phyloP scores from a whole-genome alignment of 352 stramenopile genomes.

The Phytophthora sansomeana region DNA sequence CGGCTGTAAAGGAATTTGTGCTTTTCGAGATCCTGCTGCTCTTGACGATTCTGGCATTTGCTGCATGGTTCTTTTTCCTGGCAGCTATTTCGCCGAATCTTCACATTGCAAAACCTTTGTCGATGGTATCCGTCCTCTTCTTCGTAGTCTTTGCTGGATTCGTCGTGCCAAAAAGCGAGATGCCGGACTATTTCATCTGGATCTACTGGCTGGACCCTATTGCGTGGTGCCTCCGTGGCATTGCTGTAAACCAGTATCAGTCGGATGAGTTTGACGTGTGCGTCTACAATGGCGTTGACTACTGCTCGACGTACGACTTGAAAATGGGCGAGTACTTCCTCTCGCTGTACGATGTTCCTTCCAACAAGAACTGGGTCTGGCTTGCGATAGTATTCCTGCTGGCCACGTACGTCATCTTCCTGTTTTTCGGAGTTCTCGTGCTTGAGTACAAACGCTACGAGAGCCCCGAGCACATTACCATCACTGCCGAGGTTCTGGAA shows the following conservation, averaged over 20 bases:
- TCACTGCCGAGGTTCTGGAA: conserved; percentile 5
- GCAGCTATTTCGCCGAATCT: conserved; percentile 47
- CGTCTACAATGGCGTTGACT: conserved; percentile 48
- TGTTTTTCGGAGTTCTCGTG: conserved; percentile 38
- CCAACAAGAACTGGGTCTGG: conserved; percentile 57
- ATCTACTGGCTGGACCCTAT: conserved; percentile 83
- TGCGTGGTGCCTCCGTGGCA: conserved; percentile 57
- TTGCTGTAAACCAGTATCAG: conserved; percentile 69
- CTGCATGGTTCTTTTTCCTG: conserved; percentile 68
- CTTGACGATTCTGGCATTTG: conserved; percentile 68
- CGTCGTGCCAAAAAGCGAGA: conserved; percentile 56
- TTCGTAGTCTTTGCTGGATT: conserved; percentile 75
- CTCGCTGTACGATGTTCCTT: conserved; percentile 56
- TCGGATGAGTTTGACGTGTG: conserved; percentile 46
- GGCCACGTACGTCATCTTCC: conserved; percentile 45
- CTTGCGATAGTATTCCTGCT: conserved; percentile 50
- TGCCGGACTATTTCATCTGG: conserved; percentile 72
- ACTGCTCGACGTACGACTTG: conserved; percentile 42
- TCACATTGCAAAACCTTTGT: conserved; percentile 57
- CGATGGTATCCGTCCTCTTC: conserved; percentile 65
- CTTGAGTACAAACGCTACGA: conserved; percentile 42
- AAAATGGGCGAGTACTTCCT: conserved; percentile 55
- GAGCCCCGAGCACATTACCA: conserved; percentile 21
- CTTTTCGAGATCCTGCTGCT: conserved; percentile 54
- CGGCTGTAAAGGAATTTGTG: conserved; percentile 37